Percentiles rank a stretch among this genome's conserved stretches.
Conservation (phyloP, 2,329 filamentous ascomycete species). For the Fusarium metavorans region DNA sequence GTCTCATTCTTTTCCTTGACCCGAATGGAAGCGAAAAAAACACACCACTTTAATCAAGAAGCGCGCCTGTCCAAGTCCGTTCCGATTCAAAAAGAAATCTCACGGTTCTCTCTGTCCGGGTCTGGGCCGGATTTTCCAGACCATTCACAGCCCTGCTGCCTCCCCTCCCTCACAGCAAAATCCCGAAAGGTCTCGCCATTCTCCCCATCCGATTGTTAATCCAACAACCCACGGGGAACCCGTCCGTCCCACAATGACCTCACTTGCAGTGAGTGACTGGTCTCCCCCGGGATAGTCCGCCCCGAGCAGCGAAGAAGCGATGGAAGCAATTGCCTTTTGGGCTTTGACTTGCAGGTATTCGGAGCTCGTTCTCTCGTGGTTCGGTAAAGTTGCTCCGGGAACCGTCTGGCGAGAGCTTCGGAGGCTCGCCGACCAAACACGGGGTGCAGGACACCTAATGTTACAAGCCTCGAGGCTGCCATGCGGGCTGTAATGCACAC, state of each 20-base stretch:
- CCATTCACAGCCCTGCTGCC: constrained; percentile 13
- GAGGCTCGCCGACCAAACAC: not conserved
- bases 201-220: constrained; percentile 36
- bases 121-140: not conserved
- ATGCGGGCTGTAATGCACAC: constrained; percentile 2
- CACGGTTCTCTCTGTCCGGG: constrained; percentile 11
- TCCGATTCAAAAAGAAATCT: not conserved
- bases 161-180: constrained; percentile 19
- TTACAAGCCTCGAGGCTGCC: constrained; percentile 10
- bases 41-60: constrained; percentile 13
- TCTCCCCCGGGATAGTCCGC: constrained; percentile 25
- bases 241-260: constrained; percentile 37
- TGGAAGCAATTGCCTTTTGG: not conserved
- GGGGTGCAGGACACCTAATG: not conserved
- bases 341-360: not conserved
- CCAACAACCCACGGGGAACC: constrained; percentile 24
- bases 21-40: not conserved
- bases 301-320: constrained; percentile 18
- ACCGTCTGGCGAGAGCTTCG: not conserved
- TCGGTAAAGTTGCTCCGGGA: constrained; percentile 1
- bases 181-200: constrained; percentile 42
- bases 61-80: constrained; percentile 5
- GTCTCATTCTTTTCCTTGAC: not conserved
- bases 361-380: not conserved
- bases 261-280: constrained; percentile 13